Evolutionary conservation across 2,329 filamentous ascomycete genomes (phyloP), one percentile per base, ranked within the genome.

Genomic region (Aschersonia sp.): DNA sequence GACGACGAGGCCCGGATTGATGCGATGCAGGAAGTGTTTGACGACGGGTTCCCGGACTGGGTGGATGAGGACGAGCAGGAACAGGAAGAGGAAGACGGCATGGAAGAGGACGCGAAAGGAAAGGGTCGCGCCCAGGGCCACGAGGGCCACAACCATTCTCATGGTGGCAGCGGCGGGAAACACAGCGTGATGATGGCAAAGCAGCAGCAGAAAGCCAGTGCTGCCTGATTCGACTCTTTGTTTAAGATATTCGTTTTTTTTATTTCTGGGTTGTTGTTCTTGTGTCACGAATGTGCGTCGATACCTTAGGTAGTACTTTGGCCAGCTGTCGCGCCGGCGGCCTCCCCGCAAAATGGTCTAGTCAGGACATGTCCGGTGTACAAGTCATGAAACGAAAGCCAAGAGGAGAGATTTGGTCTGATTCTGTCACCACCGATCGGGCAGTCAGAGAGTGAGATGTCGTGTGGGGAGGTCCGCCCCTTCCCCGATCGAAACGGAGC

Each of bases 11-110:
- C 67, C 40, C 74, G 70, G 50, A 61, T 66, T 31, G 68, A 75
- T 37, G 67, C 61, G 37, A 49, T 80, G 48, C 60, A 63, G 41
- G 64, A 68, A 6, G 49, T 74, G 42, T 81, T 78, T 63, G 76
- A 80, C 50, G 77, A 81, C 58, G 72, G 72, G 1, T 79, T 75
- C 54, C 73, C 75, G 6, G 72, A 73, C 44, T 79, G 76, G 76
- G 64, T 68, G 0, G 66, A 64, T 30, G 67, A 71, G 4, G 60
- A 65, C 0, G 63, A 66, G 0, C 63, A 62, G 4, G 60, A 65
- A 0, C 63, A 67, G 1, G 63, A 61, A 4, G 40, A 10, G 7
- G 60, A 64, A 0, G 63, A 66, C 0, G 63, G 61, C 31, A 57
- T 58, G 9, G 58, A 65, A 8, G 56, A 63, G 3, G 55, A 14